Percentiles rank a stretch among this genome's conserved stretches.
phyloP scores from a whole-genome alignment of 2,329 filamentous ascomycete species.

The Dactylonectria estremocensis region DNA sequence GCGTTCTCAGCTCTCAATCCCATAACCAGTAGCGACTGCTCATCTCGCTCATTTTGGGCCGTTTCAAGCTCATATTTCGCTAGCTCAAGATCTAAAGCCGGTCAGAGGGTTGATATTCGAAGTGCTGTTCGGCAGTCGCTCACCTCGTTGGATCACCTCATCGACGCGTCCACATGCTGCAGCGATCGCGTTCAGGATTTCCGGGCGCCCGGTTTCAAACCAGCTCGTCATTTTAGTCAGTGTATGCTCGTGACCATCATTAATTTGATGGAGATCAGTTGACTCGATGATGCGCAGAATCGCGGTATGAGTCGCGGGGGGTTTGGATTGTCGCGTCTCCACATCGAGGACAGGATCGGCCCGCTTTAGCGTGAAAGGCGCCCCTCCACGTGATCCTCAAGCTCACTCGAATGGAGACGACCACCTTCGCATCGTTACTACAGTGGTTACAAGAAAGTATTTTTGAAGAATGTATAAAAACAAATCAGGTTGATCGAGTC shows the following conservation, averaged over 20 bases:
- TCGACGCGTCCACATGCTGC: constrained; percentile 59
- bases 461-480: background rate
- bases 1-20: constrained; percentile 40
- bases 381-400: constrained; percentile 14
- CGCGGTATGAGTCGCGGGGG: constrained; percentile 18
- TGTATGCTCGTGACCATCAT: background rate
- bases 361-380: constrained; percentile 9
- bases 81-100: constrained; percentile 52
- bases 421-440: constrained; percentile 9
- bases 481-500: too few relatives aligned
- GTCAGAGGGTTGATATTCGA: constrained; percentile 33
- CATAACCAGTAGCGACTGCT: constrained; percentile 24
- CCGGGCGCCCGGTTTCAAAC: constrained; percentile 57
- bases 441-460: background rate
- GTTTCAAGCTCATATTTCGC: constrained; percentile 59
- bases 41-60: constrained; percentile 40
- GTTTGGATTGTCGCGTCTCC: constrained; percentile 40
- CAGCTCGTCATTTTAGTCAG: constrained; percentile 56
- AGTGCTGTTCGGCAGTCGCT: background rate
- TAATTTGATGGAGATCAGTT: background rate
- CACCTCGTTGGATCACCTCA: constrained; percentile 56
- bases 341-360: constrained; percentile 38
- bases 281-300: background rate
- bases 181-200: constrained; percentile 58
- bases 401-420: background rate